Conservation (phyloP, 495 filamentous ascomycete genomes). For the Aspergillus incahuasiensis region DNA sequence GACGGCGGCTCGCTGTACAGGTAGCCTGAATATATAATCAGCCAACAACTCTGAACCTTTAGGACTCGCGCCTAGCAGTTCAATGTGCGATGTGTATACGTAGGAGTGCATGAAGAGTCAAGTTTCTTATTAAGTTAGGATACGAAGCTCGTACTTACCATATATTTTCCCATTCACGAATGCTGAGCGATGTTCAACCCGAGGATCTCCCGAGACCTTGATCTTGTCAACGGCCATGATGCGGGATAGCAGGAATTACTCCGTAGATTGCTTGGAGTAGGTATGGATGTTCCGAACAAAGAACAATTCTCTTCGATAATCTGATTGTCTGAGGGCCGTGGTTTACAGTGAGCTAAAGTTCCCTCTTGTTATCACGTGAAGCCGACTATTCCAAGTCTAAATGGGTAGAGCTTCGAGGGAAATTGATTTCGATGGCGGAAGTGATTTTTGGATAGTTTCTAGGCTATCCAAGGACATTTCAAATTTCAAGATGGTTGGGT, state of each 20-base stretch:
- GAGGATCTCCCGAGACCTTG: conserved; percentile 52
- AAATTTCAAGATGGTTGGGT: too few relatives aligned
- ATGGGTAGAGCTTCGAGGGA: too few relatives aligned
- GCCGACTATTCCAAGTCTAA: neutral
- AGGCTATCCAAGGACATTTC: too few relatives aligned
- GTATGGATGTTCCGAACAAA: neutral
- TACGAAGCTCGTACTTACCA: conserved; percentile 33
- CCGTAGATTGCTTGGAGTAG: too few relatives aligned
- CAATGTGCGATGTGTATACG: too few relatives aligned
- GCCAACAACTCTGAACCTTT: neutral
- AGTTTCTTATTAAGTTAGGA: neutral
- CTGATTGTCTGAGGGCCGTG: neutral
- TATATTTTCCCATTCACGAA: conserved; percentile 62
- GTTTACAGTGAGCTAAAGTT: neutral
- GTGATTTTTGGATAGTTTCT: too few relatives aligned
- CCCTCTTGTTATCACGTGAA: conserved; percentile 24
- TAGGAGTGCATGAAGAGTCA: too few relatives aligned
- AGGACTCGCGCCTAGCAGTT: too few relatives aligned
- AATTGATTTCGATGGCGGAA: too few relatives aligned
- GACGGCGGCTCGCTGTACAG: conserved; percentile 56
- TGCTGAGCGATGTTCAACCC: conserved; percentile 57
- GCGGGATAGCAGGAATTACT: neutral
- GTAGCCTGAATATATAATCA: conserved; percentile 47
- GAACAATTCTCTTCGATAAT: neutral
- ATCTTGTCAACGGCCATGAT: conserved; percentile 56